phyloP scores from a whole-genome alignment of 352 stramenopile species.

The Nothophytophthora sp. region DNA sequence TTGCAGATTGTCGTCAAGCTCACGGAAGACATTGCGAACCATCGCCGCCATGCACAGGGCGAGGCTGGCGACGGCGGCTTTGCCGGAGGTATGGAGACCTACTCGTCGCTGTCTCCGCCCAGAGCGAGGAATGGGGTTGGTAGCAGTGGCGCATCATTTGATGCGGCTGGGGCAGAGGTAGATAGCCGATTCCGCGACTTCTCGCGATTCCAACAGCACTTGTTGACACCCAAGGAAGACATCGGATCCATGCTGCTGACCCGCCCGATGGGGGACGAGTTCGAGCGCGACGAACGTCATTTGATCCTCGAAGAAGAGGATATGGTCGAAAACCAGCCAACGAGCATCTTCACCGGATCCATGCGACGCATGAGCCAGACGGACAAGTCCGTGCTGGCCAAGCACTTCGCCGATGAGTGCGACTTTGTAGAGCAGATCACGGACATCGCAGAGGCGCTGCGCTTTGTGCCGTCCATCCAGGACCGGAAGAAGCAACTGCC shows the following conservation, averaged over 20 bases:
- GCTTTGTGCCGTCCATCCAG: constrained; percentile 79
- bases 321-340: constrained; percentile 65
- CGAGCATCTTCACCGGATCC: constrained; percentile 69
- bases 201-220: constrained; percentile 85
- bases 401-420: constrained; percentile 87
- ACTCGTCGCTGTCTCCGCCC: constrained; percentile 40
- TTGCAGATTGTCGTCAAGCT: constrained; percentile 80
- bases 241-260: constrained; percentile 47
- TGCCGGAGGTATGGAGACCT: constrained; percentile 26
- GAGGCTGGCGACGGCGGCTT: constrained; percentile 19
- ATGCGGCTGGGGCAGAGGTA: constrained; percentile 45
- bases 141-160: constrained; percentile 20
- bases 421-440: constrained; percentile 91
- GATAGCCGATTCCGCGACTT: constrained; percentile 85
- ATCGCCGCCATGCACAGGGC: constrained; percentile 55
- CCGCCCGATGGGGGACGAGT: constrained; percentile 36
- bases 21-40: constrained; percentile 72
- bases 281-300: constrained; percentile 40
- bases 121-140: constrained; percentile 18
- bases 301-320: constrained; percentile 70
- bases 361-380: constrained; percentile 76
- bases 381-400: constrained; percentile 80
- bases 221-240: constrained; percentile 77
- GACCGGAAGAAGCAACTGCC: constrained; percentile 82
- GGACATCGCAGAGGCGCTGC: constrained; percentile 80